phyloP scores from a whole-genome alignment of 345 rosid genomes.

The Citrus inodora region DNA sequence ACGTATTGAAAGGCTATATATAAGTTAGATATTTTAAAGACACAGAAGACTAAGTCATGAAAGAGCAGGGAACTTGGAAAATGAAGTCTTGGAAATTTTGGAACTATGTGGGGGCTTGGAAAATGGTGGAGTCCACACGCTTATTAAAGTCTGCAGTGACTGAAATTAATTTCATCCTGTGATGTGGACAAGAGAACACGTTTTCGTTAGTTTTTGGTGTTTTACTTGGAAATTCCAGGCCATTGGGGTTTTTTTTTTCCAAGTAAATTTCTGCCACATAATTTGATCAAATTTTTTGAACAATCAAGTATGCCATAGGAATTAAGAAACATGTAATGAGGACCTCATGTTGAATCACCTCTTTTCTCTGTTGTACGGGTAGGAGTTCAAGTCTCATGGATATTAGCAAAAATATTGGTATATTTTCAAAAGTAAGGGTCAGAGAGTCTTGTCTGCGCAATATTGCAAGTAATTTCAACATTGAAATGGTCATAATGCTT shows the following conservation, averaged over 20 bases:
- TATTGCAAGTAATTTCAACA: not conserved
- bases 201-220: constrained; percentile 21
- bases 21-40: not conserved
- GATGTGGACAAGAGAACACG: constrained; percentile 1
- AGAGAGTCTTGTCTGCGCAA: not conserved
- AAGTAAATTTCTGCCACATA: constrained; percentile 11
- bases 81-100: not conserved
- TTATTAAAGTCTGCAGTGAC: constrained; percentile 24
- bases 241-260: not conserved
- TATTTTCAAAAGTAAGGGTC: not conserved
- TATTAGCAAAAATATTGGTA: too few species aligned
- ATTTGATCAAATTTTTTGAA: constrained; percentile 7
- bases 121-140: constrained; percentile 50
- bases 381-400: too few species aligned
- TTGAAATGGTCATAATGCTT: constrained; percentile 26
- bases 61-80: not conserved
- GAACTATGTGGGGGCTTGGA: not conserved
- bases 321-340: too few species aligned
- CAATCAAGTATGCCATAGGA: too few species aligned
- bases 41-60: constrained; percentile 14
- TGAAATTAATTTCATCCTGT: not conserved
- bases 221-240: constrained; percentile 40
- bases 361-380: too few species aligned
- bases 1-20: constrained; percentile 9
- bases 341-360: too few species aligned